Evolutionary conservation across 192 early-diverging fungal species (phyloP), one percentile per base, ranked within the genome.

Genomic region (Entomortierella parvispora): DNA sequence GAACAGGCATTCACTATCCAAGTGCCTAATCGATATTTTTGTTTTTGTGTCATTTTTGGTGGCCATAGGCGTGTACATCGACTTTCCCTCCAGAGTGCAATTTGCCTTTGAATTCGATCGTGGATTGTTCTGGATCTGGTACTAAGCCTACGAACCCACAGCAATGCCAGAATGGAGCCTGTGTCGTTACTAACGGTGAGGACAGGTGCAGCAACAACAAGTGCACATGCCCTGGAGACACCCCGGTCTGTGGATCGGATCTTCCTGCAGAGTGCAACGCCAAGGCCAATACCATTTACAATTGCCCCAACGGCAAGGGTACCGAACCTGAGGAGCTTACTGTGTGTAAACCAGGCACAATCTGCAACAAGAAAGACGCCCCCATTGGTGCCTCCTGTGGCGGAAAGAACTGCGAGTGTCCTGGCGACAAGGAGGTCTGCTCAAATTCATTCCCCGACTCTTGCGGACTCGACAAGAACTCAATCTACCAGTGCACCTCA

Each of bases 191-290:
- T 26, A 33, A 29, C 31, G 60, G 60, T 22, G 60, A 62, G 10
- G 47, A 62, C 33, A 50, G 7, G 10, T 62, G 62, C 42, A 6
- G 33, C 2, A 45, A 22, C 11, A n/a, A 52, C 7, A 25, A 45
- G 2, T 53, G 50, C 40, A 53, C 48, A 0, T 53, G 62, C 14
- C 62, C 62, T 14, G 37, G 32, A 1, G 17, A 34, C 28, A n/a
- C 12, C 0, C 48, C 62, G 3, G 26, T 64, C 2, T 64, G 62
- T 20, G 51, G 62, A 37, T 37, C 34, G 15, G 50, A 53, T 1
- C 51, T 64, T 20, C 62, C 62, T 4, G 23, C 22, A 8, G 49
- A 22, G 23, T 64, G 62, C 51, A 64, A 64, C n/a, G 62, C 62
- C 40, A 34, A 64, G 2, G 50, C 49, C 33, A 54, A 43, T 50